Percentiles rank a stretch among this genome's conserved stretches.
These are phyloP conservation scores for Aspergillus diversus DNA, from an alignment of 495 filamentous ascomycete genomes.

Conservation along the genomic window DNA sequence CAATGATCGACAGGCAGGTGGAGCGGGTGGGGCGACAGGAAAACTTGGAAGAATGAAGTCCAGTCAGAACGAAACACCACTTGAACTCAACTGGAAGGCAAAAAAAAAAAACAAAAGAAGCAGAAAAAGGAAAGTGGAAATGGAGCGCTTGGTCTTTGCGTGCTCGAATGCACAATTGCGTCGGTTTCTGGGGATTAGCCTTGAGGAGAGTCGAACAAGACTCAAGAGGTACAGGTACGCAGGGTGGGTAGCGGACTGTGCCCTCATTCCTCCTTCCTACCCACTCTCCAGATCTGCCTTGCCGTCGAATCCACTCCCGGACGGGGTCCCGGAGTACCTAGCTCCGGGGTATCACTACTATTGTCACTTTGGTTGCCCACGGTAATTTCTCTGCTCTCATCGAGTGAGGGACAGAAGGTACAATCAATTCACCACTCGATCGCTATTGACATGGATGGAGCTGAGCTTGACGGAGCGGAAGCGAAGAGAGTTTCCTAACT, in stretches of 20 bases:
- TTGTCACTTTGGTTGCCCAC: neutral
- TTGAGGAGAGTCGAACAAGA: neutral
- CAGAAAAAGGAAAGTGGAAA: too few species aligned
- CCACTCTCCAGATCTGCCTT: conserved; percentile 7
- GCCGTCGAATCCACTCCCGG: neutral
- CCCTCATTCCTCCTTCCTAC: neutral
- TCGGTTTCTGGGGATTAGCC: neutral
- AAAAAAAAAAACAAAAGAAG: too few species aligned
- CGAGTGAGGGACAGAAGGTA: too few species aligned
- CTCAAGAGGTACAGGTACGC: neutral
- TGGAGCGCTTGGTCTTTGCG: too few species aligned
- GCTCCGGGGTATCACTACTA: neutral
- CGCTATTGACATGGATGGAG: too few species aligned
- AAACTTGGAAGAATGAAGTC: conserved; percentile 3
- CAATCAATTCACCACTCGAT: too few species aligned
- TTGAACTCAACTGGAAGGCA: too few species aligned
- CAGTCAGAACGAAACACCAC: neutral
- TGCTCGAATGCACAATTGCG: conserved; percentile 1
- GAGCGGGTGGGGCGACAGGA: neutral
- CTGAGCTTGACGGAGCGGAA: too few species aligned
- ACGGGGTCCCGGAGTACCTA: conserved; percentile 3
- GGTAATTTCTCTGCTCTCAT: neutral
- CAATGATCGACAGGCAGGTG: conserved; percentile 20
- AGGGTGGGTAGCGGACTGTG: neutral
- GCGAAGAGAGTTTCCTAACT: too few species aligned